Base-by-base conservation (phyloP, 768 basidiomycete species). In the Kwoniella pini region DNA sequence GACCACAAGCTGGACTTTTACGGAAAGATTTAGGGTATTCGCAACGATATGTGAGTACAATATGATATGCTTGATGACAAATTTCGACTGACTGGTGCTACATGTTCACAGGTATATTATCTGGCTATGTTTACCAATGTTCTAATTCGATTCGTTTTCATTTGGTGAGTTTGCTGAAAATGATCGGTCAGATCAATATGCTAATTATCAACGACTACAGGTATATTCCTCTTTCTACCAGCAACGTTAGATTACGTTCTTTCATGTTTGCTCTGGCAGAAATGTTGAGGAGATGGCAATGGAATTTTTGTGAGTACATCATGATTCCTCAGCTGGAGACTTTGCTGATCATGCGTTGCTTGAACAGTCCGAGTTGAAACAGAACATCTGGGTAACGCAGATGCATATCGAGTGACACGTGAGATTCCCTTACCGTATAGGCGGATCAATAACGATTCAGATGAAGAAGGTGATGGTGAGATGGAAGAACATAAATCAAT, bases 271-370 rank as follows among this genome's bases (percentile, higher is more conserved):
- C 82, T 1, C 64, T 87, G 50, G 68, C 90, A 39, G 95, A 98
- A 72, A 84, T 91, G 75, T 67, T 90, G 5, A 80, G 95, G 42
- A 83, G 95, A 54, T 85, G 85, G 79, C 88, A 88, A 66, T 98
- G 95, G 95, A 96, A 95, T 77, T 88, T 94, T 72, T 88, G 90
- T 91, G 61, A 69, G 88, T 78, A n/a, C n/a, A n/a, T n/a, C n/a
- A n/a, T n/a, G n/a, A n/a, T n/a, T n/a, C n/a, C n/a, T n/a, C n/a
- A n/a, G n/a, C n/a, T n/a, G n/a, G n/a, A n/a, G n/a, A n/a, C n/a
- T n/a, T n/a, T 24, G 52, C 63, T 64, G 45, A 61, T 53, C 48
- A 17, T 39, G 21, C 44, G 9, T 10, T 3, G 2, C 43, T 3
- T 6, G 17, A 24, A 11, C 65, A 90, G 87, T 84, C 77, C 89